Base-by-base conservation (phyloP, 352 stramenopile species). In the Blastocystis sp. region DNA sequence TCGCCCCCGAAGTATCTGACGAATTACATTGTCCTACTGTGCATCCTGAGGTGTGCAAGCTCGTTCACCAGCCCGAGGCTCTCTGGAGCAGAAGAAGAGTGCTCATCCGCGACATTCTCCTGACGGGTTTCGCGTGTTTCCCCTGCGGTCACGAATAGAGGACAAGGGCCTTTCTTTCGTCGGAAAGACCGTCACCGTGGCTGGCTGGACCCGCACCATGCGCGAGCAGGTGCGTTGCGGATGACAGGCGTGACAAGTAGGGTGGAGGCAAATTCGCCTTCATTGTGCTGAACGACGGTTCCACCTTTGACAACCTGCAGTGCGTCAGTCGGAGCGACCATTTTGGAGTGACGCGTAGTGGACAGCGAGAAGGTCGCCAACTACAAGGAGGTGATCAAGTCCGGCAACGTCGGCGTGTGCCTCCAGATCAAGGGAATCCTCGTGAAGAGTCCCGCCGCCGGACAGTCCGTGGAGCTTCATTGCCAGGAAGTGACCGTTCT, bases 281-380 rank as follows among this genome's bases (percentile, higher is more conserved):
- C 91, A 92, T 98, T 45, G 95, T 98, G 90, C 92, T 98, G 62
- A 98, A 97, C 90, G 95, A 98, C 90, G 95, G 95, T 64, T 97
- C 93, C 62, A 96, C 92, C 89, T 92, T 98, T 76, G 90, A 91
- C 10, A 94, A 95, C 77, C 93, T 97, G 89, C 95, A 98, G 90
- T 93, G 95, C 89, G 95, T 95, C 41, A 66, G 74, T 82, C 40
- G 89, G 91, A 2, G 91, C 93, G 45, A 90, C 92, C 76, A 77
- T 88, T 11, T 90, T 93, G 77, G 89, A 92, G 45, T 88, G 89
- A 92, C 66, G 82, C 19, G 88, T 92, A 61, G 89, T 89, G 64
- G 86, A 89, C 60, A 77, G 80, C 28, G 88, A 91, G 59, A 89
- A 90, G 66, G 70, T 89, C 7, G 76, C 88, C 7, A 88, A 81